Conservation (phyloP, 345 rosid species). For the Populus nigra region DNA sequence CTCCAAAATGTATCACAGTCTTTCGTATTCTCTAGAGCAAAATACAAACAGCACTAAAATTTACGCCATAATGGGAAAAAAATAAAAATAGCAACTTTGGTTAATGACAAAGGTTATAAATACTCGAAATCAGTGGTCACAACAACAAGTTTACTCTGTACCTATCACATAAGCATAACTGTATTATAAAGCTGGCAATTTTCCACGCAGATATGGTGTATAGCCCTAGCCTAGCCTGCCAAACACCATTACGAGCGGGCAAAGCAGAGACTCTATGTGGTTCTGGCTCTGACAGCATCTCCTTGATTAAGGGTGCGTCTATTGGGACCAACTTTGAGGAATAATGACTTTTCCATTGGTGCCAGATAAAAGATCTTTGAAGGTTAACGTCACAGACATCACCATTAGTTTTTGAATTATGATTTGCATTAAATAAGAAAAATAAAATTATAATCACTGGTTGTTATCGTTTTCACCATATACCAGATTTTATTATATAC, state of each 20-base stretch:
- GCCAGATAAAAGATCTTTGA: not conserved
- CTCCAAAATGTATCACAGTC: slow-evolving; percentile 5
- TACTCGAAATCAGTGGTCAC: slow-evolving; percentile 24
- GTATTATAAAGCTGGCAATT: not conserved
- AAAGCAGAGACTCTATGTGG: not conserved
- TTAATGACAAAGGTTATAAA: slow-evolving; percentile 24
- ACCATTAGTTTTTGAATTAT: no score
- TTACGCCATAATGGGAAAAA: not conserved
- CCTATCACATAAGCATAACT: slow-evolving; percentile 22
- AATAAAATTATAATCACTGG: no score
- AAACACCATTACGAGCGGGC: not conserved
- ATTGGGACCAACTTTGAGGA: slow-evolving; percentile 31
- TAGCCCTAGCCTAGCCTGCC: not conserved
- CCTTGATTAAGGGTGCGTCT: slow-evolving; percentile 1
- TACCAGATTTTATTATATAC: no score
- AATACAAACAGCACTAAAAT: not conserved
- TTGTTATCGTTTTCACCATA: no score
- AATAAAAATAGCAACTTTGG: slow-evolving; percentile 15
- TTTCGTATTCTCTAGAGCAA: not conserved
- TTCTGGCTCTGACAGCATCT: slow-evolving; percentile 18
- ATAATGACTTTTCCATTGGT: slow-evolving; percentile 8
- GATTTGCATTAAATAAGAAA: no score
- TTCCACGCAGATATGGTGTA: not conserved
- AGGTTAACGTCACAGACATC: not conserved
- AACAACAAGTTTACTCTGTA: not conserved